These are phyloP conservation scores for Biancaea sappan DNA, from an alignment of 306 rosid species.

Conservation along the genomic window DNA sequence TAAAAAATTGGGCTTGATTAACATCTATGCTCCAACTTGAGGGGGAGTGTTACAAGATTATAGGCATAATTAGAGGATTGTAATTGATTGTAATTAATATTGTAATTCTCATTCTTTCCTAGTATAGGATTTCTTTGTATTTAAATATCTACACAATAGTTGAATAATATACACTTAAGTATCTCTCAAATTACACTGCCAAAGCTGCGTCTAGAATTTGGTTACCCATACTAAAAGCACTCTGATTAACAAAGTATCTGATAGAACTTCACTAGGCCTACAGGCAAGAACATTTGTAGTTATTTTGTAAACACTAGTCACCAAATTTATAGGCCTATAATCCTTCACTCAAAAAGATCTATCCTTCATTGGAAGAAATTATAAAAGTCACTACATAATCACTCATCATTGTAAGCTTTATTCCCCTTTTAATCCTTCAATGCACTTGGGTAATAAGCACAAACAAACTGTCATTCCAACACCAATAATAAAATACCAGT, in stretches of 20 bases:
- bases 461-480: background rate
- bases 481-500: background rate
- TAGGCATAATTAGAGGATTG: no score
- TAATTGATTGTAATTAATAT: no score
- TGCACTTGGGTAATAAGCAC: background rate
- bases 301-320: background rate
- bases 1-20: no score
- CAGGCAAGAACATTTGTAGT: background rate
- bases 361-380: background rate
- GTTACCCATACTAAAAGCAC: background rate
- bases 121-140: no score
- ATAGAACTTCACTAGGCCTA: background rate
- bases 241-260: background rate
- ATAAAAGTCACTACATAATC: background rate
- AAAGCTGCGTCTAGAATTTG: background rate
- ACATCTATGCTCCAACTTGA: no score
- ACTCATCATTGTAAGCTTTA: background rate
- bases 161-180: no score
- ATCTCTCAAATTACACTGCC: no score
- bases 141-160: no score
- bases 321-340: background rate
- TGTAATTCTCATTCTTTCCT: no score
- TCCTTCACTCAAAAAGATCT: background rate
- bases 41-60: no score
- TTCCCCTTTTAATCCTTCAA: background rate